Base-by-base conservation (phyloP, 2,329 filamentous ascomycete species). In the Chaetomiaceae sp. region DNA sequence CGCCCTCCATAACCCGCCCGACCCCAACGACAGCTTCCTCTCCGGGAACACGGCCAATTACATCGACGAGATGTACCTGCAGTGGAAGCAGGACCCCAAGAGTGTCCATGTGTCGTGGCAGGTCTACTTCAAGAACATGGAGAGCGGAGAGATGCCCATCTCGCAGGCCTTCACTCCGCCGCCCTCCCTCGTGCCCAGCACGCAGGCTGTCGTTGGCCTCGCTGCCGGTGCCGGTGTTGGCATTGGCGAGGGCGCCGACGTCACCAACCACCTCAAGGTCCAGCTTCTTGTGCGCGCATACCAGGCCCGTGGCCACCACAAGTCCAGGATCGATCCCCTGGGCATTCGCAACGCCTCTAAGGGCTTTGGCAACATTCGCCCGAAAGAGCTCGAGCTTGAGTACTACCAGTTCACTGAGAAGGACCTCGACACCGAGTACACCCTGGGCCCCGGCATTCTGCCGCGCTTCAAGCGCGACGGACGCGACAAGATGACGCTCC, bases 71-170 rank as follows among this genome's bases (percentile, higher is more conserved):
- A 98, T 98, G 93, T 98, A 98, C 71, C 75, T 96, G 74, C 83
- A 90, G 66, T 98, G 93, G 93, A 95, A 91, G 72, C 76, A 86
- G 55, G 89, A 98, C 61, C 90, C 93, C 42, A 79, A 82, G 61
- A 95, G 88, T 64, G 93, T 98, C 49, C 93, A 98, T 70, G 78
- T 95, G 61, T 98, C 93, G 67, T 98, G 93, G 93, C 91, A 95
- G 73, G 84, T 94, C 65, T 98, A 98, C 79, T 98, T 98, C 79
- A 88, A 84, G 73, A 98, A 98, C 73, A 96, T 98, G 86, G 93
- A 98, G 75, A 86, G 82, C 57, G 93, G 93, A 67, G 87, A 93
- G 63, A 97, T 98, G 88, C 91, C 91, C 65, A 88, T 95, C 65
- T 93, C 91, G 54, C 87, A 95, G 71, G 93, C 93, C 58, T 98